phyloP scores from a whole-genome alignment of 2,329 filamentous ascomycete species.

The Phoma sp. region DNA sequence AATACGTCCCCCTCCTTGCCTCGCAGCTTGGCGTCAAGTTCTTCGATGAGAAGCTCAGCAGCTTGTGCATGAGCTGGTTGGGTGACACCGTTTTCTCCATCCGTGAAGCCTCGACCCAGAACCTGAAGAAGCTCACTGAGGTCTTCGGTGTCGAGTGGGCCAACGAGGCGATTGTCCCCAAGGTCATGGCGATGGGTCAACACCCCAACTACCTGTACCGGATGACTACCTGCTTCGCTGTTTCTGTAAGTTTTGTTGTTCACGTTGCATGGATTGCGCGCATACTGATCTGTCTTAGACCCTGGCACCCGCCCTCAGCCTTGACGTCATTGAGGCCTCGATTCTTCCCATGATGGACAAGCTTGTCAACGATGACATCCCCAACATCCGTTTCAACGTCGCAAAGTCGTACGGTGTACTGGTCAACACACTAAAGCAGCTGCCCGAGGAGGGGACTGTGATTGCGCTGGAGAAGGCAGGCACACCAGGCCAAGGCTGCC shows the following conservation, averaged over 20 bases:
- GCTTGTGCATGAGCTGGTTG: slow-evolving; percentile 97
- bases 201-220: slow-evolving; percentile 99
- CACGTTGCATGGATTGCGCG: neutral
- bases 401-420: slow-evolving; percentile 95
- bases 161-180: slow-evolving; percentile 94
- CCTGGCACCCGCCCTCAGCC: slow-evolving; percentile 87
- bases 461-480: slow-evolving; percentile 83
- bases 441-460: slow-evolving; percentile 88
- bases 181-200: slow-evolving; percentile 97
- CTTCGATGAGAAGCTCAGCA: slow-evolving; percentile 96
- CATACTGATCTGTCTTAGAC: slow-evolving; percentile 66
- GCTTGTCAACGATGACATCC: slow-evolving; percentile 91
- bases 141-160: slow-evolving; percentile 99
- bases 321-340: slow-evolving; percentile 90
- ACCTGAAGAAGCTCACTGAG: slow-evolving; percentile 97
- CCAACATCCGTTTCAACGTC: slow-evolving; percentile 99
- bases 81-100: slow-evolving; percentile 99
- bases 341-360: slow-evolving; percentile 96
- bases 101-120: slow-evolving; percentile 94
- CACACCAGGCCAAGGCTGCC: slow-evolving; percentile 63
- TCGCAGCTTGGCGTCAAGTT: slow-evolving; percentile 96
- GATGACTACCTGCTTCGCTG: slow-evolving; percentile 99
- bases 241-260: slow-evolving; percentile 73
- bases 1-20: slow-evolving; percentile 96
- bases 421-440: slow-evolving; percentile 87